Evolutionary conservation across 495 filamentous ascomycete species (phyloP).

Genomic region (Entonaema liquescens): DNA sequence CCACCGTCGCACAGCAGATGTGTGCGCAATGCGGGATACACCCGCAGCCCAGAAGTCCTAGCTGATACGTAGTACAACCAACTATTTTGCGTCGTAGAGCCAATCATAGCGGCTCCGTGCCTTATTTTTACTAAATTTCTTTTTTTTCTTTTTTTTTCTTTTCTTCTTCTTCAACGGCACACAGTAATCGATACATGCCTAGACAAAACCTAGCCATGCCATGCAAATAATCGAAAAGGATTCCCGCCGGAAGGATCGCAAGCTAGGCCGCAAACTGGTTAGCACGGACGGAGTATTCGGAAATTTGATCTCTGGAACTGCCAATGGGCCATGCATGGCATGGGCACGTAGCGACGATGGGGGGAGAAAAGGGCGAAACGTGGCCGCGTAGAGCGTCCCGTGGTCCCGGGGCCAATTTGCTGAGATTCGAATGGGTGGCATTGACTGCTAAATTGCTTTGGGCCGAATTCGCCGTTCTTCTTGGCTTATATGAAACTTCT

Average conservation of each 20-base stretch:
- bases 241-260: slow-evolving; percentile 22
- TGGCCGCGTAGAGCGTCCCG: slow-evolving; percentile 27
- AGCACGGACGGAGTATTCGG: slow-evolving; percentile 23
- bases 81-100: not conserved
- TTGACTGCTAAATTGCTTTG: not conserved
- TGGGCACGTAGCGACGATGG: not conserved
- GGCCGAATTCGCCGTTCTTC: not conserved
- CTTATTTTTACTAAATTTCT: not conserved
- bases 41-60: not conserved
- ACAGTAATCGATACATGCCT: no score
- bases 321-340: no score
- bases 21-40: not conserved
- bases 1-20: not conserved
- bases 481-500: not conserved
- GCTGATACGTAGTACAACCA: not conserved
- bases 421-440: not conserved
- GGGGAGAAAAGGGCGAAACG: slow-evolving; percentile 13
- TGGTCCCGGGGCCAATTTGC: slow-evolving; percentile 11
- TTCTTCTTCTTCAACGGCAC: not conserved
- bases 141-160: no score
- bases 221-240: no score
- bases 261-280: slow-evolving; percentile 19
- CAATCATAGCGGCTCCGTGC: not conserved
- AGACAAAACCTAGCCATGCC: no score
- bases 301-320: no score